These are phyloP conservation scores for Thamnidium elegans DNA, from an alignment of 192 early-diverging fungal species.

Conservation along the genomic window DNA sequence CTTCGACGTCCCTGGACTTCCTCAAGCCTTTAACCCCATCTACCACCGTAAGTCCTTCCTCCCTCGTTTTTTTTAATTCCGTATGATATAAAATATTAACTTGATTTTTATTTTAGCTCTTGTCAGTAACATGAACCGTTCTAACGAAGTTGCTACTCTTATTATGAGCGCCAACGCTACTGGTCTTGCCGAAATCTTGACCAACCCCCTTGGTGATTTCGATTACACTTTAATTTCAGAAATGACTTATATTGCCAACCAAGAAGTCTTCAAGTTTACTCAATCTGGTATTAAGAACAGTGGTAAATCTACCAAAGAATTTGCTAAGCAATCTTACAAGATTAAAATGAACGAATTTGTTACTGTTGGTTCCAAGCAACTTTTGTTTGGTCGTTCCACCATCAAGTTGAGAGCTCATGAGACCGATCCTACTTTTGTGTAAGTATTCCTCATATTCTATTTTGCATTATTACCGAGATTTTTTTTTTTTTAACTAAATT, in stretches of 20 bases:
- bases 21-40: slow-evolving; percentile 42
- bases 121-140: slow-evolving; percentile 14
- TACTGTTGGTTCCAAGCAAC: slow-evolving; percentile 21
- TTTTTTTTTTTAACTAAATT: no score
- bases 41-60: slow-evolving; percentile 38
- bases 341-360: slow-evolving; percentile 40
- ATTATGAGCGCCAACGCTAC: slow-evolving; percentile 15
- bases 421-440: slow-evolving; percentile 44
- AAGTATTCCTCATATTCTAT: not conserved
- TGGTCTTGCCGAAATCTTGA: slow-evolving; percentile 7
- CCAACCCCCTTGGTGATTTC: slow-evolving; percentile 4
- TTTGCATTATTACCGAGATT: no score
- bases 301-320: slow-evolving; percentile 46
- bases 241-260: slow-evolving; percentile 40
- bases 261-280: slow-evolving; percentile 32
- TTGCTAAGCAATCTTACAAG: slow-evolving; percentile 36
- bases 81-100: not conserved
- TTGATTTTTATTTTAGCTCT: slow-evolving; percentile 6
- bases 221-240: slow-evolving; percentile 26
- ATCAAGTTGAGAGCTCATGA: slow-evolving; percentile 45
- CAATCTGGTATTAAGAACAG: slow-evolving; percentile 41
- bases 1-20: slow-evolving; percentile 28
- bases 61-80: no score
- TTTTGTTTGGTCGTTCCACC: slow-evolving; percentile 37
- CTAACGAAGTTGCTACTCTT: slow-evolving; percentile 18